Conservation (phyloP, 2,329 filamentous ascomycete species). For the Paraconiothyrium sp. region DNA sequence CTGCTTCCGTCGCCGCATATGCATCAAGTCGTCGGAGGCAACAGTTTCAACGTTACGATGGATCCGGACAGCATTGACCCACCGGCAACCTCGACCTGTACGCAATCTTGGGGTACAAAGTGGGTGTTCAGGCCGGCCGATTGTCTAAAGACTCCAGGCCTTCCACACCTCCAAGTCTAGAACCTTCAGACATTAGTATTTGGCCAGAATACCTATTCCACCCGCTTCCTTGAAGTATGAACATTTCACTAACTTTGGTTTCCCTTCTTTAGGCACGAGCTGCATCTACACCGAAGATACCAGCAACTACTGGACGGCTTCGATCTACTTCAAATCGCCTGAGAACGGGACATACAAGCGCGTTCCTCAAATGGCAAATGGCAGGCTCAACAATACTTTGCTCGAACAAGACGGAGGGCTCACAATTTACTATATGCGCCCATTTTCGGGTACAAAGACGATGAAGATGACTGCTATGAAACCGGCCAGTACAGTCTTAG, state of each 20-base stretch:
- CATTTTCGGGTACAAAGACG: constrained; percentile 32
- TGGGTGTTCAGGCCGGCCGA: too few relatives aligned
- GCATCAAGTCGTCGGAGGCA: constrained; percentile 29
- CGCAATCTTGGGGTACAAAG: too few relatives aligned
- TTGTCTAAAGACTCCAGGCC: too few relatives aligned
- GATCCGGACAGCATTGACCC: constrained; percentile 30
- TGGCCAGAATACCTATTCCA: too few relatives aligned
- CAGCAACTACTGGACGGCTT: constrained; percentile 47
- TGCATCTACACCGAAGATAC: constrained; percentile 46
- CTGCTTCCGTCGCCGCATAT: constrained; percentile 24
- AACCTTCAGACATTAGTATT: too few relatives aligned
- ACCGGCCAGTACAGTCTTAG: constrained; percentile 2
- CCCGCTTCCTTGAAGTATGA: too few relatives aligned
- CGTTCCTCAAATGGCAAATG: constrained; percentile 49
- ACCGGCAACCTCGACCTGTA: constrained; percentile 25
- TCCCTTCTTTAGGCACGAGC: constrained; percentile 15
- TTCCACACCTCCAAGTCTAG: too few relatives aligned
- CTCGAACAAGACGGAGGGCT: constrained; percentile 46
- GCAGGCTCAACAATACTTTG: constrained; percentile 37
- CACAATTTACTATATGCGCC: constrained; percentile 50
- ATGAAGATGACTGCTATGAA: constrained; percentile 38
- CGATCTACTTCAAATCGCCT: constrained; percentile 43
- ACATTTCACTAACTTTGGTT: too few relatives aligned
- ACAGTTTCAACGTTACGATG: constrained; percentile 30
- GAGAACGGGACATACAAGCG: constrained; percentile 43